These are phyloP conservation scores for Phascolomyces articulosus DNA, from an alignment of 371 early-diverging fungal species.

Conservation along the genomic window DNA sequence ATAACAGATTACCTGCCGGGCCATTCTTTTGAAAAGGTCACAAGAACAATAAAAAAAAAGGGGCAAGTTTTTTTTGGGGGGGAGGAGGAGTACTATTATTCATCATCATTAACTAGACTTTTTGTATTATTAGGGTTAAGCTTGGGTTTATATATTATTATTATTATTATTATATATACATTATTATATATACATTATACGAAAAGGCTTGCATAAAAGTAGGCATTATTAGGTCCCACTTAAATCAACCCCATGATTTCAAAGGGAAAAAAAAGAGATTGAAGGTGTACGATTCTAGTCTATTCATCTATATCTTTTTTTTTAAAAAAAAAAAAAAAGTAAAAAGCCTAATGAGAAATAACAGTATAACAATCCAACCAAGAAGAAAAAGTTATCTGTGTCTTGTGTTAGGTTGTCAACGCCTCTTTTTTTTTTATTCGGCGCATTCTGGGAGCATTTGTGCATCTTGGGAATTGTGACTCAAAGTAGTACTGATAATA, in stretches of 20 bases:
- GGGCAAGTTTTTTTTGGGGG: too few species aligned
- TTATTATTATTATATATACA: neutral
- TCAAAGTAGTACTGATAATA: neutral
- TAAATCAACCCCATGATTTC: conserved; percentile 15
- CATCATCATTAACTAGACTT: too few species aligned
- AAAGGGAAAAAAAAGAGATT: conserved; percentile 4
- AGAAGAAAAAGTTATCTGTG: too few species aligned
- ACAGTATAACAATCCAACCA: too few species aligned
- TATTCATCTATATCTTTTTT: too few species aligned
- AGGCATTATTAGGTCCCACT: conserved; percentile 2
- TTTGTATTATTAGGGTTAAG: conserved; percentile 7
- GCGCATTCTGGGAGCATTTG: conserved; percentile 1
- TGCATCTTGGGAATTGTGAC: conserved; percentile 10
- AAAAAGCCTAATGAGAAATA: neutral
- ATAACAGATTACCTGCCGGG: neutral
- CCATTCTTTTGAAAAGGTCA: neutral
- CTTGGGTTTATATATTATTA: neutral
- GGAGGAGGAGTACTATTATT: neutral
- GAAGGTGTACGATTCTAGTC: too few species aligned
- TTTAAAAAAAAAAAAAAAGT: too few species aligned
- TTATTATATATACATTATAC: too few species aligned
- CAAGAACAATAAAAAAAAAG: conserved; percentile 14
- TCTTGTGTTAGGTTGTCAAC: conserved; percentile 1
- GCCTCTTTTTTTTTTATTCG: conserved; percentile 4
- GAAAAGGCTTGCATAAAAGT: conserved; percentile 3